A percentile compares a stretch with the other conserved stretches of the same genome.
Evolutionary conservation across 169 alveolate genomes (phyloP).

Genomic region (Amoebophrya sp.): DNA sequence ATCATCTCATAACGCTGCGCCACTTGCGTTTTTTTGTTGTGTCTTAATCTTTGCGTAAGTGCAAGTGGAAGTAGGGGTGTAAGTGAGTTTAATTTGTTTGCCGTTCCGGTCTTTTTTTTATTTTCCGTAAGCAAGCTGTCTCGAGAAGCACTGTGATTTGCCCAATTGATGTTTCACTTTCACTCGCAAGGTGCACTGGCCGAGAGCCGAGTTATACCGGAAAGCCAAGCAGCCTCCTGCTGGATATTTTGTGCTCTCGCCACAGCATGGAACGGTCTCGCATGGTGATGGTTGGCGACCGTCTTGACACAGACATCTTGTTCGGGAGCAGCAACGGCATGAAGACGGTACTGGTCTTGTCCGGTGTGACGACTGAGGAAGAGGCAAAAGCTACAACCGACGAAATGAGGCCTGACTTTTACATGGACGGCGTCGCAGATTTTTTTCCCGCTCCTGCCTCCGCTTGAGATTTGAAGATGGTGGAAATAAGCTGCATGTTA

Average conservation of each 20-base stretch:
- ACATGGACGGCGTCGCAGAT: neutral
- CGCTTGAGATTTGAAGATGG: too few relatives aligned
- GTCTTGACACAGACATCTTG: slow-evolving; percentile 45
- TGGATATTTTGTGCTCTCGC: neutral
- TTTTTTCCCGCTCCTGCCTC: too few relatives aligned
- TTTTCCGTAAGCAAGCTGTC: too few relatives aligned
- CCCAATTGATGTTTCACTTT: too few relatives aligned
- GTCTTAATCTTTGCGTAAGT: too few relatives aligned
- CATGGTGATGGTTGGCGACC: slow-evolving; percentile 42
- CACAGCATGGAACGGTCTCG: neutral
- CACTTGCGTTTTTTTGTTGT: too few relatives aligned
- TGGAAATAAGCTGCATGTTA: too few relatives aligned
- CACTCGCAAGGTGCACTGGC: neutral
- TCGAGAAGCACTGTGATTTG: too few relatives aligned
- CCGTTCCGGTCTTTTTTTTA: too few relatives aligned
- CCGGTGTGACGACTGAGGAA: slow-evolving; percentile 41
- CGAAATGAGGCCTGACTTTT: neutral
- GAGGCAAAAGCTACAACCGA: neutral
- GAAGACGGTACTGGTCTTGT: slow-evolving; percentile 34
- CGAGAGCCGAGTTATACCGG: neutral
- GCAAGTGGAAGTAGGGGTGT: too few relatives aligned
- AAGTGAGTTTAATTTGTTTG: too few relatives aligned
- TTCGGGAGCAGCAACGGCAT: slow-evolving; percentile 27
- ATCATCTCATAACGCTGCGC: too few relatives aligned
- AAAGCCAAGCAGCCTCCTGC: neutral